Base-by-base conservation (phyloP, 768 basidiomycete species). In the Agrocybe pediades region DNA sequence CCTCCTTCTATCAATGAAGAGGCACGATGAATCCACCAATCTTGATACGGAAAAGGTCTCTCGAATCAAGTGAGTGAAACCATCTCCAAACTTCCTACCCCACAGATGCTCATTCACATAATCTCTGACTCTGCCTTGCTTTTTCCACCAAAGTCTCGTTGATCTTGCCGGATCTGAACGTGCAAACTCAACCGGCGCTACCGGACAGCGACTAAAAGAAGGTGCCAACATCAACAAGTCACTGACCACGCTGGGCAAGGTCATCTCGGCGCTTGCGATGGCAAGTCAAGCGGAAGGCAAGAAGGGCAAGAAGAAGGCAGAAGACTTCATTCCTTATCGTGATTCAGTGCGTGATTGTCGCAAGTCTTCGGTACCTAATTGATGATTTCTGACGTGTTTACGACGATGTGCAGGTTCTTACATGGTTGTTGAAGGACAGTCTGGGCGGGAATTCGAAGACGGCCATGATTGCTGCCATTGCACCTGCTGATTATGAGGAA, bases 211-310 rank as follows among this genome's bases (percentile, higher is more conserved):
- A 44, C 76, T 99, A 54, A 98, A 98, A 73, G 96, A 98, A 76
- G 96, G 96, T 51, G 95, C 94, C 33, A 95, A 98, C 71, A 98
- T 98, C 78, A 99, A 98, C 74, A 98, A 97, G 73, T 96, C 94
- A 2, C 81, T 99, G 29, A 99, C 97, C 2, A 98, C 96, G 2
- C 85, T 99, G 13, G 96, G 96, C 7, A 97, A 98, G 70, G 97
- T 99, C 71, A 99, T 99, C 56, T 90, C 96, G 19, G 79, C 91
- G 1, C 85, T 99, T 19, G 93, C 93, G 4, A 72, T 81, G 50
- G 81, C 84, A n/a, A 86, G 84, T 62, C 75, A 84, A 64, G 71
- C 73, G 59, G 81, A 83, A 69, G 71, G 78, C 20, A 92, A 90
- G 76, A 95, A 90, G 77, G 88, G 88, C 41, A 92, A 90, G 77